These are phyloP conservation scores for Talaromyces wortmannii DNA, from an alignment of 495 filamentous ascomycete genomes.

Conservation along the genomic window DNA sequence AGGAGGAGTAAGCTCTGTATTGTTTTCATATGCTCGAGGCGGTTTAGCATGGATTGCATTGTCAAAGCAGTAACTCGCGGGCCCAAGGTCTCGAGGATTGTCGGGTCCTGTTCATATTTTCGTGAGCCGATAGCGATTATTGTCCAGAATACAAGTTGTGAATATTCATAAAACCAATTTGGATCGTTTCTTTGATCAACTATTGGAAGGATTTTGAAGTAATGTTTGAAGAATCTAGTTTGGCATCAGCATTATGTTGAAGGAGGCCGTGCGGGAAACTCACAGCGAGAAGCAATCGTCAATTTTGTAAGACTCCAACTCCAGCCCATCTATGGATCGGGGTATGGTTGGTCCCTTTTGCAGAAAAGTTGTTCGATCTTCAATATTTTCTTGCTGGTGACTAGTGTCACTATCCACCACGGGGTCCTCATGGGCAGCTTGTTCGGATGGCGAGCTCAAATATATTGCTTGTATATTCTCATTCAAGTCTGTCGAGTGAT, in stretches of 20 bases:
- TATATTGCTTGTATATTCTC: neutral
- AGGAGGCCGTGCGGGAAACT: neutral
- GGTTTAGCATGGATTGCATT: constrained; percentile 28
- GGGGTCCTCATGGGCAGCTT: neutral
- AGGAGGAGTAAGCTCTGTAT: constrained; percentile 42
- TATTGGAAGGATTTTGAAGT: constrained; percentile 38
- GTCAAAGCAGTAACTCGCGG: constrained; percentile 36
- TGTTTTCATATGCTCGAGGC: constrained; percentile 30
- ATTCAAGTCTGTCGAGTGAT: neutral
- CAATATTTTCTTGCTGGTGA: neutral
- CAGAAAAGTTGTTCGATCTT: neutral
- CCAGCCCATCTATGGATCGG: neutral
- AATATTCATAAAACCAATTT: constrained; percentile 33
- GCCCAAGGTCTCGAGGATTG: constrained; percentile 28
- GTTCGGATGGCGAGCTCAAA: neutral
- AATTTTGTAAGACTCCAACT: neutral
- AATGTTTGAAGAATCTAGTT: constrained; percentile 38
- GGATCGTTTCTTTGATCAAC: constrained; percentile 28
- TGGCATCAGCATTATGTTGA: neutral
- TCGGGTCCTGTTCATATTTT: constrained; percentile 27
- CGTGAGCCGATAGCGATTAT: constrained; percentile 32
- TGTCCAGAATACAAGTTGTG: constrained; percentile 44
- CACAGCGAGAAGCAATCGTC: constrained; percentile 28
- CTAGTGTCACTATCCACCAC: neutral
- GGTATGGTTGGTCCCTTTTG: neutral